These are phyloP conservation scores for Meyerozyma smithsonii DNA, from an alignment of 1,139 yeast genomes.

Conservation along the genomic window DNA sequence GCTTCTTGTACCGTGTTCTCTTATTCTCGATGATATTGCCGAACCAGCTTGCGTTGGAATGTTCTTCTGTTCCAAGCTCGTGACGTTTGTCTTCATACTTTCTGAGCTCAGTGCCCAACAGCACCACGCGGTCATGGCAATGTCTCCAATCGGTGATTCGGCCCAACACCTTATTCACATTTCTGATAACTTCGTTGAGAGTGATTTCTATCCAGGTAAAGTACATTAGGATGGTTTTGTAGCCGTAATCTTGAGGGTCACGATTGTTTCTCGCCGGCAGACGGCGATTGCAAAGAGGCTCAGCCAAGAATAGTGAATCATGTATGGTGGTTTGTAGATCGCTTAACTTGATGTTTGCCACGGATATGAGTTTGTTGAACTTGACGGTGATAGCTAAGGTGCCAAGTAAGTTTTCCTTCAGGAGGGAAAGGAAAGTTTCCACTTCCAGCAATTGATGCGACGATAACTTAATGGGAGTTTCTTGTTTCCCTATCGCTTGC, in stretches of 20 bases:
- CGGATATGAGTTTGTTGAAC: constrained; percentile 39
- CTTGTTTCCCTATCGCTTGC: constrained; percentile 17
- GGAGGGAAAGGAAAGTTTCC: constrained; percentile 51
- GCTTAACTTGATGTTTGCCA: constrained; percentile 38
- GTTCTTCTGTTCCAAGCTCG: constrained; percentile 9
- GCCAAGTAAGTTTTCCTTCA: constrained; percentile 39
- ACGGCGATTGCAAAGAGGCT: not conserved
- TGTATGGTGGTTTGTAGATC: constrained; percentile 29
- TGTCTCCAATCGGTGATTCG: constrained; percentile 52
- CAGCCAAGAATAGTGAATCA: not conserved
- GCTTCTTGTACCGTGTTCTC: constrained; percentile 28
- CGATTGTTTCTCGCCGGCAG: not conserved
- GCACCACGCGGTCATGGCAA: constrained; percentile 25
- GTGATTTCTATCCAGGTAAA: constrained; percentile 28
- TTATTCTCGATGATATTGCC: constrained; percentile 33
- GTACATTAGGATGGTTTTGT: constrained; percentile 13
- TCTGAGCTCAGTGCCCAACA: constrained; percentile 27
- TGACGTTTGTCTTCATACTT: constrained; percentile 18
- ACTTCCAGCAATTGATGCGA: constrained; percentile 41
- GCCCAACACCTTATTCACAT: constrained; percentile 33
- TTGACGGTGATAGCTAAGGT: constrained; percentile 13
- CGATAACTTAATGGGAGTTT: constrained; percentile 21
- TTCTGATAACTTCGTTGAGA: constrained; percentile 32
- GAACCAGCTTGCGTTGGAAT: constrained; percentile 20
- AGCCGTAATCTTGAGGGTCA: not conserved